These are phyloP conservation scores for Penicillium paxilli DNA, from an alignment of 495 filamentous ascomycete species.

Conservation along the genomic window DNA sequence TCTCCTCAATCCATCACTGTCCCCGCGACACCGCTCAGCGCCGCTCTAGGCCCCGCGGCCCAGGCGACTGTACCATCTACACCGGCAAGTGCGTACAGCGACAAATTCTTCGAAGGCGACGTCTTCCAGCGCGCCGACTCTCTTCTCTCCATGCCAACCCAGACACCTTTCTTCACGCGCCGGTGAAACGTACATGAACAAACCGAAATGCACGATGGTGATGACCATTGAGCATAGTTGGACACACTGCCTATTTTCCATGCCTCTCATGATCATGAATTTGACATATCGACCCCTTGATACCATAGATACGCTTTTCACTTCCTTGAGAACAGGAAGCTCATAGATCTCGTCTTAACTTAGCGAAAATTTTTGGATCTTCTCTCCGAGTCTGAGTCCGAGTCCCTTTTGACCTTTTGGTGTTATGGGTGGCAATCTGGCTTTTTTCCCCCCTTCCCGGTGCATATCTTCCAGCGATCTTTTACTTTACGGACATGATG, in stretches of 20 bases:
- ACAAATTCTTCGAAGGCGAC: slow-evolving; percentile 65
- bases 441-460: no score
- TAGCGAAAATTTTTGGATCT: slow-evolving; percentile 7
- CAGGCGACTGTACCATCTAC: slow-evolving; percentile 86
- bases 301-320: neutral
- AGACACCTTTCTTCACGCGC: slow-evolving; percentile 42
- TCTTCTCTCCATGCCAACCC: slow-evolving; percentile 59
- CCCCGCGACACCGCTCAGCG: slow-evolving; percentile 73
- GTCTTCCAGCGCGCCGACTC: slow-evolving; percentile 76
- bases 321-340: neutral
- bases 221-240: neutral
- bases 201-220: neutral
- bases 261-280: neutral
- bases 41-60: slow-evolving; percentile 82
- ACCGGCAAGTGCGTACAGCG: slow-evolving; percentile 66
- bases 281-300: neutral
- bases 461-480: no score
- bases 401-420: no score
- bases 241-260: neutral
- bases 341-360: slow-evolving; percentile 1
- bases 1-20: slow-evolving; percentile 46
- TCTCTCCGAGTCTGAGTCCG: no score
- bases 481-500: no score
- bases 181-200: slow-evolving; percentile 19
- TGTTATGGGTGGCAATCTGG: no score